Conservation (phyloP, 495 filamentous ascomycete species). For the Xylaria flabelliformis region DNA sequence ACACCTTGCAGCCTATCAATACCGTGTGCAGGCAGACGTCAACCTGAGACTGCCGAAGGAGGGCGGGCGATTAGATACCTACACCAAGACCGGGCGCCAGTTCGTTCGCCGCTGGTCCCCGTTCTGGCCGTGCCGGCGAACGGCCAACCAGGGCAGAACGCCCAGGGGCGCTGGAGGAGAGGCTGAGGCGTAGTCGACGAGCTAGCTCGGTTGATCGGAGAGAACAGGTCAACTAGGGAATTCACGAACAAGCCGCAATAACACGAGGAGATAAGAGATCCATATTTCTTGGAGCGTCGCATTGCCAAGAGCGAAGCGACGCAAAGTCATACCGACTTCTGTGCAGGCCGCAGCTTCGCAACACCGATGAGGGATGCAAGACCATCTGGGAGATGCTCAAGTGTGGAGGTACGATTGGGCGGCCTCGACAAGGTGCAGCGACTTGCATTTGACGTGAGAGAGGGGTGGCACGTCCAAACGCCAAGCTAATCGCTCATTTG, state of each 20-base stretch:
- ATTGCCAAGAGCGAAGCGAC: constrained; percentile 29
- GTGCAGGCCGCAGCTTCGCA: constrained; percentile 26
- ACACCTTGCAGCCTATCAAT: constrained; percentile 41
- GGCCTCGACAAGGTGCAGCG: constrained; percentile 23
- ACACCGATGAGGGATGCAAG: constrained; percentile 25
- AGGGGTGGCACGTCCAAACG: constrained; percentile 32
- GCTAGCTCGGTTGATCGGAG: constrained; percentile 35
- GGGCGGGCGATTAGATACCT: constrained; percentile 26
- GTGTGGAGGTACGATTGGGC: constrained; percentile 18
- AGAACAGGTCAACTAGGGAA: constrained; percentile 31
- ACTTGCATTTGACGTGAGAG: constrained; percentile 25
- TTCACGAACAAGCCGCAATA: constrained; percentile 37
- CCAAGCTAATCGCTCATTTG: constrained; percentile 42
- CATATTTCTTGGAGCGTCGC: constrained; percentile 22
- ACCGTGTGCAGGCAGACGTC: constrained; percentile 32
- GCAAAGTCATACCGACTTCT: constrained; percentile 29
- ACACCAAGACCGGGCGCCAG: constrained; percentile 15
- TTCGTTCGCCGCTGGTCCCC: constrained; percentile 31
- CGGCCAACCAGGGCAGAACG: constrained; percentile 9
- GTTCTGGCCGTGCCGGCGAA: constrained; percentile 8
- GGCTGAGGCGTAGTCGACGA: constrained; percentile 18
- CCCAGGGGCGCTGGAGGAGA: constrained; percentile 22
- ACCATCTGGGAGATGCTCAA: constrained; percentile 14
- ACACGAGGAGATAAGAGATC: constrained; percentile 40
- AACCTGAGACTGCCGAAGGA: constrained; percentile 29